phyloP scores from a whole-genome alignment of 495 filamentous ascomycete species.

The Penicillium flavigenum region DNA sequence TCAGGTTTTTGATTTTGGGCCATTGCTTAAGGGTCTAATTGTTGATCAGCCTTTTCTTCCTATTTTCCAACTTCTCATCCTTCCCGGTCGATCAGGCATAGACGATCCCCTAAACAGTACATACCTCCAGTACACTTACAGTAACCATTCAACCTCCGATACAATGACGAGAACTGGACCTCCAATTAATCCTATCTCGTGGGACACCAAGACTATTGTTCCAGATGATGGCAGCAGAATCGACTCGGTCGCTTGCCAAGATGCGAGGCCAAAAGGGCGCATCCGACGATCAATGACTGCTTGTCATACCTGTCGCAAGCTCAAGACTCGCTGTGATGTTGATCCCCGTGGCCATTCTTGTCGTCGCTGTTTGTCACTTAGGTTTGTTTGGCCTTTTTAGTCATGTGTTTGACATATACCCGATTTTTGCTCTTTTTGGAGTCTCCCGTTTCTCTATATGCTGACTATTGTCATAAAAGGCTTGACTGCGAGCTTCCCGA shows the following conservation, averaged over 20 bases:
- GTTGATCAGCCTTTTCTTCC: conserved; percentile 15
- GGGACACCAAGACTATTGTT: conserved; percentile 34
- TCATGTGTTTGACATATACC: neutral
- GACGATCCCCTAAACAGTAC: conserved; percentile 15
- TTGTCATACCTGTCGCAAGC: conserved; percentile 46
- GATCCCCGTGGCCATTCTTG: conserved; percentile 44
- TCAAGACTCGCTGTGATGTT: conserved; percentile 44
- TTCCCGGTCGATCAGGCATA: conserved; percentile 9
- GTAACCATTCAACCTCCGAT: conserved; percentile 6
- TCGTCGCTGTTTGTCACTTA: conserved; percentile 43
- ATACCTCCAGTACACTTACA: neutral
- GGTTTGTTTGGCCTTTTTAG: conserved; percentile 23
- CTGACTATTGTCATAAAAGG: conserved; percentile 24
- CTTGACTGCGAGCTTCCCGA: conserved; percentile 45
- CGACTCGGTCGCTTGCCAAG: conserved; percentile 28
- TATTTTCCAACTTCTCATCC: conserved; percentile 3
- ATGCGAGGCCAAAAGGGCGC: conserved; percentile 36
- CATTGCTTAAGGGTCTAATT: conserved; percentile 19
- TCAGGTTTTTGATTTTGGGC: conserved; percentile 16
- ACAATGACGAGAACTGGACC: conserved; percentile 37
- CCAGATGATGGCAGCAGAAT: conserved; percentile 32
- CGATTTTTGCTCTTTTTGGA: conserved; percentile 3
- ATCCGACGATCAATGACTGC: conserved; percentile 47
- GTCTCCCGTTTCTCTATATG: neutral
- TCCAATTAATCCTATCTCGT: conserved; percentile 26